Conservation (phyloP, 768 basidiomycete genomes). For the Collybiopsis confluens region DNA sequence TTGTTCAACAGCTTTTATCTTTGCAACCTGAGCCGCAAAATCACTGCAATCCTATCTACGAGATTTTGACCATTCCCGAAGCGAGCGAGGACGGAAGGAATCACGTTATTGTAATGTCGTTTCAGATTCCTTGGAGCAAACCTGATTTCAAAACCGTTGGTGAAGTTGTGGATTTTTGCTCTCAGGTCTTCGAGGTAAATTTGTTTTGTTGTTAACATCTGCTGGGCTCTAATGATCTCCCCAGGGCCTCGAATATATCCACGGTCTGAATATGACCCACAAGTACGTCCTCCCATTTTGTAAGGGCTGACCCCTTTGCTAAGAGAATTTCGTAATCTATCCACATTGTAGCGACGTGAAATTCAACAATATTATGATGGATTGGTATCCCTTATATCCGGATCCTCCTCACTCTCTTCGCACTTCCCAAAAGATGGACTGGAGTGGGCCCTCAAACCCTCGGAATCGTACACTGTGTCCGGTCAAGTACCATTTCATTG, state of each 20-base stretch:
- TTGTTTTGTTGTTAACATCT: neutral
- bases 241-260: constrained; percentile 16
- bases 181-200: constrained; percentile 28
- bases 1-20: constrained; percentile 19
- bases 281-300: constrained; percentile 6
- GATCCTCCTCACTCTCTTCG: neutral
- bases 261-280: constrained; percentile 15
- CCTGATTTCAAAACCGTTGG: constrained; percentile 31
- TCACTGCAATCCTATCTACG: constrained; percentile 29
- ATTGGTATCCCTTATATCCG: neutral
- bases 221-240: neutral
- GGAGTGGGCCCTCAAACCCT: constrained; percentile 11
- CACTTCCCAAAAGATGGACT: neutral
- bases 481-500: constrained; percentile 32
- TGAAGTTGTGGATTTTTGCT: constrained; percentile 27
- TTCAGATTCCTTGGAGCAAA: constrained; percentile 18
- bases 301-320: neutral
- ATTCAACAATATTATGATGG: constrained; percentile 4
- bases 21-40: constrained; percentile 21
- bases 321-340: too few species aligned
- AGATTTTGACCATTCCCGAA: constrained; percentile 16
- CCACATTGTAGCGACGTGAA: neutral
- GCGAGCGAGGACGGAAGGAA: constrained; percentile 10
- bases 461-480: constrained; percentile 23
- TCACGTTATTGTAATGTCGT: constrained; percentile 24